Conservation (phyloP, 805 yeast species). For the Novakomyces olei region DNA sequence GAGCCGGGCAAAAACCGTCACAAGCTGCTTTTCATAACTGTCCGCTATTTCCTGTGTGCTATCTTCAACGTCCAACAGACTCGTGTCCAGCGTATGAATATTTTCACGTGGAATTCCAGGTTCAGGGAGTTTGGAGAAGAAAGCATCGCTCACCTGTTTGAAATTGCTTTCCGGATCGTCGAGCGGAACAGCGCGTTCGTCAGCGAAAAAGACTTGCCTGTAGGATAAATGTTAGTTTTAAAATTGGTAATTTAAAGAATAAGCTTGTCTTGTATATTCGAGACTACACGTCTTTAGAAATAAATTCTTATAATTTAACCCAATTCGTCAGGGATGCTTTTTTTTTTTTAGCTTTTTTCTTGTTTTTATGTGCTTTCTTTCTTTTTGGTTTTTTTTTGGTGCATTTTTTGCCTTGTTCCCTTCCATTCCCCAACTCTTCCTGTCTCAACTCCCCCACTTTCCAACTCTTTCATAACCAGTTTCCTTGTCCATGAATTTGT, state of each 20-base stretch:
- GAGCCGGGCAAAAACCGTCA: constrained; percentile 55
- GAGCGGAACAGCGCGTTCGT: constrained; percentile 83
- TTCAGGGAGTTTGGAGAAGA: constrained; percentile 43
- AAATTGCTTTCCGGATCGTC: constrained; percentile 64
- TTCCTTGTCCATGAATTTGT: neutral
- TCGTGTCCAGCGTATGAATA: constrained; percentile 64
- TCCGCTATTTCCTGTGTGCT: constrained; percentile 76
- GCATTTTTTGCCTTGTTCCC: too few species aligned
- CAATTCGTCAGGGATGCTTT: too few species aligned
- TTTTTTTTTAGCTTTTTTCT: too few species aligned
- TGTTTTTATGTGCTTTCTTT: too few species aligned
- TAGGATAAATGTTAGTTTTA: neutral
- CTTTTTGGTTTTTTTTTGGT: too few species aligned
- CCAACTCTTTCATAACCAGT: neutral
- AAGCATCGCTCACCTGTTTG: constrained; percentile 66
- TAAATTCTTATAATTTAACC: too few species aligned
- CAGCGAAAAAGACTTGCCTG: constrained; percentile 75
- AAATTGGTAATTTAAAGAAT: too few species aligned
- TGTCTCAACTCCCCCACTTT: neutral
- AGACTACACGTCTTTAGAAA: too few species aligned
- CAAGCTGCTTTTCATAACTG: constrained; percentile 63
- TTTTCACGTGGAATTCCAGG: constrained; percentile 34
- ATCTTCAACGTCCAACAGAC: constrained; percentile 39
- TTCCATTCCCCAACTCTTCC: neutral
- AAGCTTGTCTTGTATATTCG: too few species aligned